These are phyloP conservation scores for Citrus sinensis DNA, from an alignment of 345 rosid genomes.

Conservation along the genomic window DVS_A1.0 CM039167.1:9303501-9304000, in stretches of 20 bases:
- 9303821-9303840: background rate
- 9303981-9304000: slow-evolving; percentile 21
- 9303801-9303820: background rate
- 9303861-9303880: background rate
- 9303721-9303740: no score
- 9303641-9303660: no score
- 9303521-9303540: no score
- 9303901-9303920: background rate
- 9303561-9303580: no score
- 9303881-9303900: background rate
- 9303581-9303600: no score
- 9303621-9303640: no score
- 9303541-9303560: no score
- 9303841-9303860: background rate
- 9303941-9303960: background rate
- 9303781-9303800: background rate
- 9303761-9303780: background rate
- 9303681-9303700: no score
- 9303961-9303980: slow-evolving; percentile 30
- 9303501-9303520: no score
- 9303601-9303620: no score
- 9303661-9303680: no score
- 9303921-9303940: background rate
- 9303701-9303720: no score
- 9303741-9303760: background rate